These are phyloP conservation scores for Ustilago tritici DNA, from an alignment of 1,284 basidiomycete species.

Conservation along the genomic window DNA sequence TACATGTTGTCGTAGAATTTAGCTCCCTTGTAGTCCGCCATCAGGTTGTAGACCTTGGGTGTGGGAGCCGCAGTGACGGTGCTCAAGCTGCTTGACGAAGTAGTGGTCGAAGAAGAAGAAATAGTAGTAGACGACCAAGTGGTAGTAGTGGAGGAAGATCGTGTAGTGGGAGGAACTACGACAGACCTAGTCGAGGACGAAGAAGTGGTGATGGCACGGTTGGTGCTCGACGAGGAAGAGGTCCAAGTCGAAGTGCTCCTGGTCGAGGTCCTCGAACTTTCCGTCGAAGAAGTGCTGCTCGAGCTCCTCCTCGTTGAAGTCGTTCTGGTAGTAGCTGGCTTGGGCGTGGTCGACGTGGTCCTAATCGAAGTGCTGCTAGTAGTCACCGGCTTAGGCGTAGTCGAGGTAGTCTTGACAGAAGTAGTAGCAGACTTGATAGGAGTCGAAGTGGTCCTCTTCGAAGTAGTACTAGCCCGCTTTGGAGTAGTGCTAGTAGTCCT, in stretches of 20 bases:
- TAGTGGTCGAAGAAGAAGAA: conserved; percentile 11
- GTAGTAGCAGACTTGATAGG: too few relatives aligned
- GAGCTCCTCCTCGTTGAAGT: not conserved
- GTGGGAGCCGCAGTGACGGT: conserved; percentile 27
- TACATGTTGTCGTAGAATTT: conserved; percentile 59
- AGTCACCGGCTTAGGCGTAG: conserved; percentile 2
- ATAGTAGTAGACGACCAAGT: conserved; percentile 1
- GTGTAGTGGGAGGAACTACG: conserved; percentile 6
- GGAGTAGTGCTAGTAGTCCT: conserved; percentile 10
- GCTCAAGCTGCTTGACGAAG: conserved; percentile 22
- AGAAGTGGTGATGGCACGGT: conserved; percentile 16
- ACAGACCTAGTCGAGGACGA: not conserved
- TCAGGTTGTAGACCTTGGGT: conserved; percentile 40
- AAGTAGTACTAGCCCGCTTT: conserved; percentile 1
- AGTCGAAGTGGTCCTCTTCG: conserved; percentile 2
- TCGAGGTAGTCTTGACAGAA: not conserved
- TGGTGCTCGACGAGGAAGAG: conserved; percentile 17
- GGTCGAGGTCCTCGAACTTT: not conserved
- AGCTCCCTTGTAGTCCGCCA: conserved; percentile 43
- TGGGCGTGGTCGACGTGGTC: conserved; percentile 9
- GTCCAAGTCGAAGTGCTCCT: conserved; percentile 1
- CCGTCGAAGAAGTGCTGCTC: conserved; percentile 8
- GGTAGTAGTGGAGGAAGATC: not conserved
- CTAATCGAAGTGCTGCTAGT: conserved; percentile 10
- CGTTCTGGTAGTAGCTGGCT: not conserved